phyloP scores from a whole-genome alignment of 2,329 filamentous ascomycete genomes.

The Beauveria scarabaeidicola region DNA sequence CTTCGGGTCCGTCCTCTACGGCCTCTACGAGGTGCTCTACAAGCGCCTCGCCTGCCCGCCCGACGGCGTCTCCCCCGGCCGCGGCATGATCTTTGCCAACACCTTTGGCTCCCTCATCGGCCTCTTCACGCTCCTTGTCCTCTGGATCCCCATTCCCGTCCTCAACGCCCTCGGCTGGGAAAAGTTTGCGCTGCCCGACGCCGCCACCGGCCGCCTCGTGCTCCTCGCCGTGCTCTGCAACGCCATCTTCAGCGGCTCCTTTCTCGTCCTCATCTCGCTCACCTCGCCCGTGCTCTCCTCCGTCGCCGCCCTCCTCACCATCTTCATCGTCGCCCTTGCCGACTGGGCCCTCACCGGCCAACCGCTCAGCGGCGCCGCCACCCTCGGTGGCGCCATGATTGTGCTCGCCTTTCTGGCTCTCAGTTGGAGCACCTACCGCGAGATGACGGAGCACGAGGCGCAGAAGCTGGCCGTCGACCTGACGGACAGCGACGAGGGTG shows the following conservation, averaged over 20 bases:
- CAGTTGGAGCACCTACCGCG: slow-evolving; percentile 84
- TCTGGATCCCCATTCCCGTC: slow-evolving; percentile 88
- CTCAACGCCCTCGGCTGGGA: slow-evolving; percentile 74
- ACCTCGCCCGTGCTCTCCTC: slow-evolving; percentile 89
- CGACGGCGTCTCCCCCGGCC: slow-evolving; percentile 71
- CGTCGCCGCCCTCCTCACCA: slow-evolving; percentile 87
- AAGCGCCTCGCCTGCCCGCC: slow-evolving; percentile 90
- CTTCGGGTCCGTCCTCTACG: slow-evolving; percentile 82
- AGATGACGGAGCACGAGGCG: slow-evolving; percentile 78
- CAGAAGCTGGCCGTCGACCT: slow-evolving; percentile 43
- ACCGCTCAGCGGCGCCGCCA: slow-evolving; percentile 63
- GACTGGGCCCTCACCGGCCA: slow-evolving; percentile 82
- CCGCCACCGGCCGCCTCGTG: slow-evolving; percentile 71
- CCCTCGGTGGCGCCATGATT: slow-evolving; percentile 79
- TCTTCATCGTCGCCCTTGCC: slow-evolving; percentile 88
- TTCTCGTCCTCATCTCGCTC: slow-evolving; percentile 84
- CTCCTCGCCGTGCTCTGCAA: slow-evolving; percentile 76
- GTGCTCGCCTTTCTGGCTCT: slow-evolving; percentile 80
- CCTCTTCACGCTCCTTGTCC: slow-evolving; percentile 70
- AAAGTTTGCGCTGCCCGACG: slow-evolving; percentile 70
- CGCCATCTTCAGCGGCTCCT: slow-evolving; percentile 85
- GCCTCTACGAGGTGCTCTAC: slow-evolving; percentile 94
- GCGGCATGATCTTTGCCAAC: slow-evolving; percentile 95
- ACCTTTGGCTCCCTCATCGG: slow-evolving; percentile 85
- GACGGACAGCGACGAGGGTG: slow-evolving; percentile 37